Percentiles rank a stretch among this genome's conserved stretches.
Conservation (phyloP, 2,329 filamentous ascomycete genomes). For the Diaporthe citri region DNA sequence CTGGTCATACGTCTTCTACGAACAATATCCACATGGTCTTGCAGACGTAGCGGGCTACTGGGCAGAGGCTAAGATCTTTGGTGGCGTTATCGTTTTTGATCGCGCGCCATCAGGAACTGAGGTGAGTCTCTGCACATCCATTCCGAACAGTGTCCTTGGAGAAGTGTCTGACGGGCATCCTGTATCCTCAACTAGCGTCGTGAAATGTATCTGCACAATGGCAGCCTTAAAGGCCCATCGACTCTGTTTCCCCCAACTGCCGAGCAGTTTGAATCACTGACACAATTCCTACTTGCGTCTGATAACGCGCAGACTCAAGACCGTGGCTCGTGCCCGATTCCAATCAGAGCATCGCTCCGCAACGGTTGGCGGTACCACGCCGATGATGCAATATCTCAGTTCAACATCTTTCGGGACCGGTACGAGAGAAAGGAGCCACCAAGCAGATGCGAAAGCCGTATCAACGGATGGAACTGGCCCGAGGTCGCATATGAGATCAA, state of each 20-base stretch:
- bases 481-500: neutral
- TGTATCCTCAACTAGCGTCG: neutral
- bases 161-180: neutral
- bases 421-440: neutral
- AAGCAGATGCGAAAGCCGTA: neutral
- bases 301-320: neutral
- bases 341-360: neutral
- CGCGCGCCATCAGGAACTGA: neutral
- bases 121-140: neutral
- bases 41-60: constrained; percentile 3
- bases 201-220: neutral
- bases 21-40: constrained; percentile 10
- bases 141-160: neutral
- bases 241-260: neutral
- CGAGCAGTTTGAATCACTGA: neutral
- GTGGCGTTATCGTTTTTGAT: constrained; percentile 23
- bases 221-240: neutral
- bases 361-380: neutral
- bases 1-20: neutral
- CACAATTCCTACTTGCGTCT: neutral
- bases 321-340: neutral
- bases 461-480: neutral
- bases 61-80: constrained; percentile 9
- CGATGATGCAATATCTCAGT: neutral
- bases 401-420: neutral